Percentiles rank a stretch among this genome's conserved stretches.
Conservation (phyloP, 345 rosid species). For the Eucalyptus fibrosa region DNA sequence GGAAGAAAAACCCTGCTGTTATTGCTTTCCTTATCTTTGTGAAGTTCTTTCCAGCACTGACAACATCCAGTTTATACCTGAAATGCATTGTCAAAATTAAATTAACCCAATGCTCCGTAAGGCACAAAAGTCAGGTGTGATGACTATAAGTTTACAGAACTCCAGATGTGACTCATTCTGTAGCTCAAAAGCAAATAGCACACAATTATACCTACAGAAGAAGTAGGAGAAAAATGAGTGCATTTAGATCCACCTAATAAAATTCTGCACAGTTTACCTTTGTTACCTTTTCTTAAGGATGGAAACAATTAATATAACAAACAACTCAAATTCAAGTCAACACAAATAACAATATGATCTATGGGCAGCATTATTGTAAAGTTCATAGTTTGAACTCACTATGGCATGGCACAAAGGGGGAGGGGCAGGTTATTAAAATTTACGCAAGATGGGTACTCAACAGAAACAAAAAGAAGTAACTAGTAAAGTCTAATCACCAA, state of each 20-base stretch:
- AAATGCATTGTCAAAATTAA: neutral
- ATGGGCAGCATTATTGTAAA: neutral
- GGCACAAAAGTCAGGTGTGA: neutral
- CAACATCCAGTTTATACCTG: slow-evolving; percentile 79
- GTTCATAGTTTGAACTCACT: neutral
- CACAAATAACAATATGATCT: neutral
- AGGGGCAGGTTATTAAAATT: neutral
- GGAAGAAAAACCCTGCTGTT: slow-evolving; percentile 87
- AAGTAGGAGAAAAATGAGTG: neutral
- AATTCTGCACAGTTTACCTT: neutral
- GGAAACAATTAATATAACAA: neutral
- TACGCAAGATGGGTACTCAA: neutral
- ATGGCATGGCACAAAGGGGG: neutral
- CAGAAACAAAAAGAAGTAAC: neutral
- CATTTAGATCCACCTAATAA: neutral
- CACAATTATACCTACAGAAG: neutral
- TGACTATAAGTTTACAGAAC: neutral
- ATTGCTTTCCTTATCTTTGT: slow-evolving; percentile 77
- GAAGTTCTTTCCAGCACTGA: slow-evolving; percentile 67
- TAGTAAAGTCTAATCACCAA: neutral
- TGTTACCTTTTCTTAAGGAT: neutral
- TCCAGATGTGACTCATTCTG: neutral
- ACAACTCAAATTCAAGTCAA: neutral
- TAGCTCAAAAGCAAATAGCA: neutral
- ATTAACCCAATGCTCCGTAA: neutral